Conservation (phyloP, 169 alveolate species). For the Plasmodium chabaudi region DNA sequence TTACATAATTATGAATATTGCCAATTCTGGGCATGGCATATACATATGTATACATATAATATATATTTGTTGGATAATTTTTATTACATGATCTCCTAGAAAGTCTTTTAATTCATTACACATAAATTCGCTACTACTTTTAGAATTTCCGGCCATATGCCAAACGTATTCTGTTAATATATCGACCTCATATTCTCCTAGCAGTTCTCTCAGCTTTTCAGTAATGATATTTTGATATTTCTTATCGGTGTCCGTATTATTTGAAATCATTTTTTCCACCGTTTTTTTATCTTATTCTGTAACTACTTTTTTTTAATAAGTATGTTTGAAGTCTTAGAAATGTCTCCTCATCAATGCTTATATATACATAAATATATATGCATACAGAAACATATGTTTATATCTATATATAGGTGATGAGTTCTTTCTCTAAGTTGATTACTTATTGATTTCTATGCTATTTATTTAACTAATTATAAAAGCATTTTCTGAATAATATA, state of each 20-base stretch:
- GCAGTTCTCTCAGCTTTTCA: conserved; percentile 48
- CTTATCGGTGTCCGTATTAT: conserved; percentile 37
- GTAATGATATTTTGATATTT: conserved; percentile 57
- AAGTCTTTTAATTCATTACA: conserved; percentile 65
- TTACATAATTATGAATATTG: too few species aligned
- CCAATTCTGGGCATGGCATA: not conserved
- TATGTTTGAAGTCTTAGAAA: not conserved
- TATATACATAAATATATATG: not conserved
- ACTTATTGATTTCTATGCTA: too few species aligned
- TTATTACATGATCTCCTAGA: conserved; percentile 70
- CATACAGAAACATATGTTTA: not conserved
- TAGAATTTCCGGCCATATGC: conserved; percentile 72
- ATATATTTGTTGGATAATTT: too few species aligned
- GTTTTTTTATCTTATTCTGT: not conserved
- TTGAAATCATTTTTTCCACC: conserved; percentile 41
- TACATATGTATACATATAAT: not conserved
- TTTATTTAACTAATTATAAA: too few species aligned
- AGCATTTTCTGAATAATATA: too few species aligned
- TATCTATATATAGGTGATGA: not conserved
- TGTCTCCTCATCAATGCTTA: not conserved
- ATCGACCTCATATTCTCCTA: conserved; percentile 75
- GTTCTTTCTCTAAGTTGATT: not conserved
- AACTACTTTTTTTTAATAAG: not conserved
- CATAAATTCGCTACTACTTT: conserved; percentile 50
- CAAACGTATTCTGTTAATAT: conserved; percentile 73